Conservation (phyloP, 306 rosid genomes). For the Prosopis cineraria region DNA sequence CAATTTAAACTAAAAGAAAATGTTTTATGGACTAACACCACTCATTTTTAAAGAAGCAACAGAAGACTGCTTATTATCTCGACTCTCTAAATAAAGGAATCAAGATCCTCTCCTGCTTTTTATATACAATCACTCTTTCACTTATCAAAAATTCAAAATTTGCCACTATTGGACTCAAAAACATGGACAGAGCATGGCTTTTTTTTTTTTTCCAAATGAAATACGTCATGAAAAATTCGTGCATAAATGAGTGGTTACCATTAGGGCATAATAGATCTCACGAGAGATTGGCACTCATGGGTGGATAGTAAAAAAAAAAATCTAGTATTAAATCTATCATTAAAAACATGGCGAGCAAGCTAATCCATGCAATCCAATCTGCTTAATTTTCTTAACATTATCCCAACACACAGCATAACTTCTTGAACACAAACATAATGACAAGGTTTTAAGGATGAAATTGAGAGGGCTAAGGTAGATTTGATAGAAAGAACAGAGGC, state of each 20-base stretch:
- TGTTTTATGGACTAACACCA: neutral
- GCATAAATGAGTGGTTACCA: too few relatives aligned
- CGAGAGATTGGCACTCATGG: too few relatives aligned
- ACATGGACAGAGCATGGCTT: too few relatives aligned
- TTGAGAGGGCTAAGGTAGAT: neutral
- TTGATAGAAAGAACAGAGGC: neutral
- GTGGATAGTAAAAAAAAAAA: too few relatives aligned
- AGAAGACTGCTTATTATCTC: neutral
- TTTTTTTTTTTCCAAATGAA: too few relatives aligned
- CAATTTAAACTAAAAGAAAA: neutral
- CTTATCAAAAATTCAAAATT: neutral
- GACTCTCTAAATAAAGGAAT: neutral
- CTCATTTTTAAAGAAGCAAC: neutral
- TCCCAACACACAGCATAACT: neutral
- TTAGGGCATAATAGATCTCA: too few relatives aligned
- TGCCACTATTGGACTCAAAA: neutral
- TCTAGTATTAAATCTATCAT: too few relatives aligned
- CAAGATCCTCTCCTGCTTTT: too few relatives aligned
- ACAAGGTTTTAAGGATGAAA: neutral
- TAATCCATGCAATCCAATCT: too few relatives aligned
- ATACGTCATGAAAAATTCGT: too few relatives aligned
- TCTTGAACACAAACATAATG: neutral
- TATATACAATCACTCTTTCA: conserved; percentile 10
- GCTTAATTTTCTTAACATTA: too few relatives aligned
- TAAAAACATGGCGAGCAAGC: too few relatives aligned